These are phyloP conservation scores for Chlamydomonas sp. DNA, from an alignment of 139 green algal species.

Conservation along the genomic window DNA sequence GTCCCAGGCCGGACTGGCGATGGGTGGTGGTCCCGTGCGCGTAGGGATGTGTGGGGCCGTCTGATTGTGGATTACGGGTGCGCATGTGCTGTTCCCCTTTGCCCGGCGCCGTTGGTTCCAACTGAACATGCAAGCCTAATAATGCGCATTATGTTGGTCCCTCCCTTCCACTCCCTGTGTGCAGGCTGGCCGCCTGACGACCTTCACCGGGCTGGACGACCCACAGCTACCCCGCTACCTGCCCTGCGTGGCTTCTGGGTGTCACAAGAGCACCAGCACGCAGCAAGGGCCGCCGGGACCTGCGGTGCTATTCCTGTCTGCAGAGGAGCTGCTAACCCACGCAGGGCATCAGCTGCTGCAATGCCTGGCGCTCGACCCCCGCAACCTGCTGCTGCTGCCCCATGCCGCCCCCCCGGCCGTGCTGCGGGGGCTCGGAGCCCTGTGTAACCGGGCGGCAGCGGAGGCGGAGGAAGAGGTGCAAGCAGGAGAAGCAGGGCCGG, in stretches of 20 bases:
- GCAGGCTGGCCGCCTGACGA: conserved; percentile 21
- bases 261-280: not conserved
- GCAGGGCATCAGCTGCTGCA: conserved; percentile 13
- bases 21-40: no score
- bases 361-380: not conserved
- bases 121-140: no score
- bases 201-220: not conserved
- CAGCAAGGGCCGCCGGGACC: not conserved
- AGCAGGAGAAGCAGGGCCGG: not conserved
- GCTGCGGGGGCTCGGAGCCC: not conserved
- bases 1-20: no score
- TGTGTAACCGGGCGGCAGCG: not conserved
- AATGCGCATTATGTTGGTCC: not conserved
- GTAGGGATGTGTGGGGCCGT: no score
- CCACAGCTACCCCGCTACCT: not conserved
- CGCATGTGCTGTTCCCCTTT: no score
- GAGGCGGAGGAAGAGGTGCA: not conserved
- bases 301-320: not conserved
- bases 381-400: conserved; percentile 11
- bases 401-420: conserved; percentile 1
- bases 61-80: no score
- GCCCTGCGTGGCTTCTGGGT: not conserved
- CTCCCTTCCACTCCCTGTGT: not conserved
- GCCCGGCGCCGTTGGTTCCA: no score
- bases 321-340: not conserved